A percentile compares a stretch with the other conserved stretches of the same genome.
Evolutionary conservation across 2,329 filamentous ascomycete genomes (phyloP).

Genomic region (Magnaporthiopsis rhizophila): DNA sequence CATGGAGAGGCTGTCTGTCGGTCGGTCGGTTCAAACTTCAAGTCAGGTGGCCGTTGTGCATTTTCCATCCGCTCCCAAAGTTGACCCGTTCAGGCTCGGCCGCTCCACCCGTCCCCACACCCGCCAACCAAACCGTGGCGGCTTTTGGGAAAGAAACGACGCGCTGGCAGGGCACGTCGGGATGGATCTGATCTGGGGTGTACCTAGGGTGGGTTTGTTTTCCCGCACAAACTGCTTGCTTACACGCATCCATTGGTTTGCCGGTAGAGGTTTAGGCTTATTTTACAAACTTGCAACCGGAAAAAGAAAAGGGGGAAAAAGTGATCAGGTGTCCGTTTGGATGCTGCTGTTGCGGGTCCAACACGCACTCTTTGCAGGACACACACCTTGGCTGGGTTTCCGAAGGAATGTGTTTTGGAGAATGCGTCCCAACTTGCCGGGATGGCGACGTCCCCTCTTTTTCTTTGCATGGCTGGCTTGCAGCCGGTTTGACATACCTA

Average conservation of each 20-base stretch:
- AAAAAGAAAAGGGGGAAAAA: background rate
- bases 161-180: background rate
- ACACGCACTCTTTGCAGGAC: background rate
- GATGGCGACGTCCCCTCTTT: background rate
- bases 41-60: background rate
- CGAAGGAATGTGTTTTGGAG: too few relatives aligned
- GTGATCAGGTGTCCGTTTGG: background rate
- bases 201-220: too few relatives aligned
- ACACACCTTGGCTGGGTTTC: too few relatives aligned
- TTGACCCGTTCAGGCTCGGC: background rate
- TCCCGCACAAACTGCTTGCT: background rate
- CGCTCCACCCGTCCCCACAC: background rate
- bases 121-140: background rate
- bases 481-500: background rate
- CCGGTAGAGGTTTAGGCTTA: background rate
- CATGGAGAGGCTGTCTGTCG: too few relatives aligned
- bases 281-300: background rate
- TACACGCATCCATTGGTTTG: too few relatives aligned
- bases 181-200: too few relatives aligned
- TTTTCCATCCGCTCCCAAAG: background rate
- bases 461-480: background rate
- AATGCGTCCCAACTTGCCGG: background rate
- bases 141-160: background rate
- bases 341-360: background rate
- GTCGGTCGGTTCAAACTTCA: background rate